Evolutionary conservation across 1,284 basidiomycete species (phyloP).

Genomic region (Puccinia coronata): DNA sequence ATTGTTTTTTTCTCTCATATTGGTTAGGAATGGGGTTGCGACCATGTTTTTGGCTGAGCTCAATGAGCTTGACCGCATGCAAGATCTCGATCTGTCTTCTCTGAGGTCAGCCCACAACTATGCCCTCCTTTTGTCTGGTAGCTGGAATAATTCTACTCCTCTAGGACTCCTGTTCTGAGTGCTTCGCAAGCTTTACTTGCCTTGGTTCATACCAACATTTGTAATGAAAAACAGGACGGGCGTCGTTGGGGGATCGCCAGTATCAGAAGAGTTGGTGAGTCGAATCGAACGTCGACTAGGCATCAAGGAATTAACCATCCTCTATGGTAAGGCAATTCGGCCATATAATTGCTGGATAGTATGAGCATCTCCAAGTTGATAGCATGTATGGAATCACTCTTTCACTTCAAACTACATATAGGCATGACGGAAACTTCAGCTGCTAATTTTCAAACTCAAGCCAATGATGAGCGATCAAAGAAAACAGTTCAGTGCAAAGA

Average conservation of each 20-base stretch:
- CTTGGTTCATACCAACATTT: background rate
- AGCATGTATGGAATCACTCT: background rate
- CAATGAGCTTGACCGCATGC: slow-evolving; percentile 53
- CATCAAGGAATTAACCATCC: slow-evolving; percentile 50
- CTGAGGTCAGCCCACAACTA: slow-evolving; percentile 24
- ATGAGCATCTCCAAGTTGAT: slow-evolving; percentile 2
- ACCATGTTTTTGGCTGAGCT: slow-evolving; percentile 56
- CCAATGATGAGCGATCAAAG: slow-evolving; percentile 11
- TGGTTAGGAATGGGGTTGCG: slow-evolving; percentile 57
- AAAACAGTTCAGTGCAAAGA: slow-evolving; percentile 10
- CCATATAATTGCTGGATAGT: background rate
- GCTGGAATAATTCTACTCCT: background rate
- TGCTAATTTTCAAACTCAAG: slow-evolving; percentile 29
- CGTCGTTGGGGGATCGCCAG: slow-evolving; percentile 50
- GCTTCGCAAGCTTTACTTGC: background rate
- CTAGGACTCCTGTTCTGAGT: background rate
- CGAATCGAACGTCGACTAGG: slow-evolving; percentile 48
- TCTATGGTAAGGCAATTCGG: slow-evolving; percentile 45
- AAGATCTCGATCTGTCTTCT: slow-evolving; percentile 18
- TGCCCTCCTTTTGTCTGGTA: background rate
- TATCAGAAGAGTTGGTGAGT: slow-evolving; percentile 49
- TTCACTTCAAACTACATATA: slow-evolving; percentile 3
- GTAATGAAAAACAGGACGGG: no score
- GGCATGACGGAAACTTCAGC: slow-evolving; percentile 48
- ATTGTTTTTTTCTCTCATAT: background rate